These are phyloP conservation scores for Ceratobasidium sp. DNA, from an alignment of 1,284 basidiomycete species.

Conservation along the genomic window DNA sequence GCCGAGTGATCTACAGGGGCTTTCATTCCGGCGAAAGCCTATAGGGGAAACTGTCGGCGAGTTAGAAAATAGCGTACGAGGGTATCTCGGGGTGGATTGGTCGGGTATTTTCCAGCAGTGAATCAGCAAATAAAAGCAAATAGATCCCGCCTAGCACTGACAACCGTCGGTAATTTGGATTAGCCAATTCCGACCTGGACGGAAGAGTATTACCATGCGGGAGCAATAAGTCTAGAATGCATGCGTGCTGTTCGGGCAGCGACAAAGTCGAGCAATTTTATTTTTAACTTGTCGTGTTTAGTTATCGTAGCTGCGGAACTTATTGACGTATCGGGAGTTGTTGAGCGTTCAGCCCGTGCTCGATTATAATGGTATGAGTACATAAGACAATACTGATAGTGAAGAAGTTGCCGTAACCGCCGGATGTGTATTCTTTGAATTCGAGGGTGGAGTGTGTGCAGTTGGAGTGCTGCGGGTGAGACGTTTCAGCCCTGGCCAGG, in stretches of 20 bases:
- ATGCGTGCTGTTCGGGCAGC: neutral
- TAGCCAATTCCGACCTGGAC: too few species aligned
- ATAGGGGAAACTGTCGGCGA: neutral
- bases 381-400: neutral
- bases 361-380: neutral
- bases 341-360: too few species aligned
- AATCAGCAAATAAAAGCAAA: neutral
- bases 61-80: neutral
- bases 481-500: neutral
- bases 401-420: neutral
- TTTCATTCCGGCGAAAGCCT: neutral
- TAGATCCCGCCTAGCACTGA: neutral
- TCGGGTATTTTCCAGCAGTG: neutral
- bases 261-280: neutral
- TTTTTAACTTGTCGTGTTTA: neutral
- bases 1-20: neutral
- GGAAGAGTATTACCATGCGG: neutral
- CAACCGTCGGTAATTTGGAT: neutral
- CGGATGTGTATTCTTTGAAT: too few species aligned
- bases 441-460: neutral
- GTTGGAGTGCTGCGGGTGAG: neutral
- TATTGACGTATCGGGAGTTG: neutral
- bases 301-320: neutral
- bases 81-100: neutral
- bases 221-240: neutral